Percentiles rank a stretch among this genome's conserved stretches.
These are phyloP conservation scores for Paramecium pentaurelia DNA, from an alignment of 73 alveolate genomes.

Conservation along the genomic window DNA sequence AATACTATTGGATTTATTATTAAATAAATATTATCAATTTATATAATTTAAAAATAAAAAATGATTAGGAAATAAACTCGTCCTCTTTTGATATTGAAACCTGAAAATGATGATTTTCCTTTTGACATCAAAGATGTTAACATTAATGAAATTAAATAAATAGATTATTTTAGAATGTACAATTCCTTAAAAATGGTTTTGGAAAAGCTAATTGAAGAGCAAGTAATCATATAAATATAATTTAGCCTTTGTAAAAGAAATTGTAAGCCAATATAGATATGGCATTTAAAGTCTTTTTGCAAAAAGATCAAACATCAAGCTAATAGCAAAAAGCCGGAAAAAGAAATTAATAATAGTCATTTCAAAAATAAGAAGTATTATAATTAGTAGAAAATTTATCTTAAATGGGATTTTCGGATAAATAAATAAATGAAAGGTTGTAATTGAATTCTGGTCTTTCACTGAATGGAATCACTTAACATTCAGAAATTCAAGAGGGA, in stretches of 20 bases:
- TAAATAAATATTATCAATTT: neutral
- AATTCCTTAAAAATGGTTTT: neutral
- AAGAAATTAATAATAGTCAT: neutral
- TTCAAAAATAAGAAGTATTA: neutral
- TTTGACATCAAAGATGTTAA: neutral
- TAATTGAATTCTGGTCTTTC: neutral
- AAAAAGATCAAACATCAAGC: neutral
- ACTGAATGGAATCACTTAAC: neutral
- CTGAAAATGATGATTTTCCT: constrained; percentile 41
- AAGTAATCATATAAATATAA: neutral
- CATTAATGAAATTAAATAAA: neutral
- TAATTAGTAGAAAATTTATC: neutral
- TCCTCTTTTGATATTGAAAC: neutral
- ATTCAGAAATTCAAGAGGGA: neutral
- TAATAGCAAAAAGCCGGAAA: neutral
- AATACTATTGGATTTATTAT: no score
- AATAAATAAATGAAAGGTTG: neutral
- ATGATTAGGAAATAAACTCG: constrained; percentile 37
- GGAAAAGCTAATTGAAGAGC: neutral
- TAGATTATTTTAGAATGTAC: constrained; percentile 27
- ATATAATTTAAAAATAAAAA: neutral
- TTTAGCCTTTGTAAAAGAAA: neutral
- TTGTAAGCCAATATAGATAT: neutral
- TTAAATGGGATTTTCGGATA: neutral
- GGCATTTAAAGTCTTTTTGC: neutral